These are phyloP conservation scores for Sindora glabra DNA, from an alignment of 306 rosid species.

Conservation along the genomic window DNA sequence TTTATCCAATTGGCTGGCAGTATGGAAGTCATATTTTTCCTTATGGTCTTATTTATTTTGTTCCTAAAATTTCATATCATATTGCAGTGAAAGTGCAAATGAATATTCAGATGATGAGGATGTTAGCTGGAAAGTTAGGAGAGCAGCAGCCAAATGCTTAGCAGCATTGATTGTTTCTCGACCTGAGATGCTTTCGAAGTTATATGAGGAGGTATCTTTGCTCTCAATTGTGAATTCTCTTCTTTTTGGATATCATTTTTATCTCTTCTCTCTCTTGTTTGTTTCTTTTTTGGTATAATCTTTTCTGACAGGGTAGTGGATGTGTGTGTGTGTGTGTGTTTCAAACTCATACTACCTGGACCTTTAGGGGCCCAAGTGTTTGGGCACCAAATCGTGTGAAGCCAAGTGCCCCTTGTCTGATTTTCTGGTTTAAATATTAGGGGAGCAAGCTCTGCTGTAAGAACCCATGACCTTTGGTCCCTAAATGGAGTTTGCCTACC, in stretches of 20 bases:
- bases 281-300: too few relatives aligned
- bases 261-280: too few relatives aligned
- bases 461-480: too few relatives aligned
- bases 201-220: constrained; percentile 79
- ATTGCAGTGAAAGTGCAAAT: constrained; percentile 91
- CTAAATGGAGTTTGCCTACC: too few relatives aligned
- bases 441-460: too few relatives aligned
- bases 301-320: too few relatives aligned
- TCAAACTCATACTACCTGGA: too few relatives aligned
- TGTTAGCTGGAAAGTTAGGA: constrained; percentile 97
- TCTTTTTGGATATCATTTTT: not conserved
- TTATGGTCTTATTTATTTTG: constrained; percentile 9
- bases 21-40: constrained; percentile 1
- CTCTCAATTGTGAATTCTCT: not conserved
- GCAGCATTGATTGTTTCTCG: constrained; percentile 95
- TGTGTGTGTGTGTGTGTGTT: too few relatives aligned
- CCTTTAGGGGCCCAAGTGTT: too few relatives aligned
- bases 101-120: constrained; percentile 99
- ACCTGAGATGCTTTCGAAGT: constrained; percentile 87
- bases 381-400: too few relatives aligned
- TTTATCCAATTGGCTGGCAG: constrained; percentile 9
- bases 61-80: constrained; percentile 12
- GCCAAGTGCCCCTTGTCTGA: too few relatives aligned
- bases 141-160: constrained; percentile 98
- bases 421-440: too few relatives aligned